Evolutionary conservation across 257 asterid genomes (phyloP), one percentile per base, ranked within the genome.

Genomic region (Linderniella brevidens): DNA sequence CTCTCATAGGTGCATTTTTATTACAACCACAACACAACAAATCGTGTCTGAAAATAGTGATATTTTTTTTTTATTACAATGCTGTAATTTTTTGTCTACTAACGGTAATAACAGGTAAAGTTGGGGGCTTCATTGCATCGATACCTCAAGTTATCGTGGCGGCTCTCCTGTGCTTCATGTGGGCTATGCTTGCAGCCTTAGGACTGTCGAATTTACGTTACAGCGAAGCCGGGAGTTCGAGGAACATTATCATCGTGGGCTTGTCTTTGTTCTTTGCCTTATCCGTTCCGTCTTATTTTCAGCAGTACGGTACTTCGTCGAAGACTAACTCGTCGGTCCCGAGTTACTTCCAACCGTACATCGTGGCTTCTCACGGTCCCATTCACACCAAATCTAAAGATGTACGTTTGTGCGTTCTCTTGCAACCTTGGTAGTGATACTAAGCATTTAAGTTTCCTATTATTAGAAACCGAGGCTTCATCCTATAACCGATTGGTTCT

Each of bases 211-310:
- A 90, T 48, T 67, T 90, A 64, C 74, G 99, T 1, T 85, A 90
- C 58, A 85, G 99, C 3, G 99, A 90, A 68, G 94, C 96, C 0
- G 99, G 99, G 43, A 90, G 99, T 70, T 85, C 99, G 1, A 81
- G 99, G 58, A 90, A 90, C 76, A 77, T 90, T 19, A 90, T 90
- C 61, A 90, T 90, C 8, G 88, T 90, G 4, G 99, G 99, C 40
- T 58, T 90, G 50, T 81, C 99, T 45, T 56, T 90, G 49, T 90
- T 85, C 76, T 75, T 90, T 53, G 75, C 99, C 20, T 75, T 81
- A 15, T 81, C 96, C 0, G 37, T 85, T 59, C 94, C 99, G 7
- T 85, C 96, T 45, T 90, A 90, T 66, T 90, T 85, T 53, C 96
- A 85, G 78, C 94, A 90, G 54, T 90, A 85, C 14, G 93, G 86